A percentile compares a stretch with the other conserved stretches of the same genome.
Evolutionary conservation across 345 rosid genomes (phyloP).

Genomic region (Trapa incisa): DNA sequence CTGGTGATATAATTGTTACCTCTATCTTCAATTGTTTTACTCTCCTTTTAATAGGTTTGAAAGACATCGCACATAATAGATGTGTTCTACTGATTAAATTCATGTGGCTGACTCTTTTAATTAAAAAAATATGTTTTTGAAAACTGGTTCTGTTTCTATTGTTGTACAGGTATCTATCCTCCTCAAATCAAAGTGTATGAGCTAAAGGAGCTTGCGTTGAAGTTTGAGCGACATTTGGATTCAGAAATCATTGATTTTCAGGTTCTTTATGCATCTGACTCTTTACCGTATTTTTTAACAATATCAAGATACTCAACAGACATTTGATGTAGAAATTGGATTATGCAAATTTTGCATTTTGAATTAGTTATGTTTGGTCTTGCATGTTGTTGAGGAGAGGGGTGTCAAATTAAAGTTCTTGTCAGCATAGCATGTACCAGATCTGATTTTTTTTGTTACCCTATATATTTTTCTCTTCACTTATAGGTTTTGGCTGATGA

Average conservation of each 20-base stretch:
- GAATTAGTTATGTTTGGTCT: background rate
- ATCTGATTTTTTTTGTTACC: background rate
- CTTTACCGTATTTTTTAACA: background rate
- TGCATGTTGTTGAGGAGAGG: background rate
- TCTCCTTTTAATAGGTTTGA: background rate
- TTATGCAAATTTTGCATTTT: background rate
- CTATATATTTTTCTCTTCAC: background rate
- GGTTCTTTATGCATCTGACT: conserved; percentile 21
- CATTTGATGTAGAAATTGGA: background rate
- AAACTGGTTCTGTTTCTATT: conserved; percentile 9
- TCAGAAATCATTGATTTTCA: conserved; percentile 85
- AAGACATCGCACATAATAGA: background rate
- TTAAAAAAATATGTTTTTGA: background rate
- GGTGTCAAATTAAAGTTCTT: background rate
- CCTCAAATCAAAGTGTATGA: conserved; percentile 90
- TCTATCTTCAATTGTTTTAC: conserved; percentile 1
- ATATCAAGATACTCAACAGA: background rate
- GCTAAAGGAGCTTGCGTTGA: conserved; percentile 56
- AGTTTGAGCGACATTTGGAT: conserved; percentile 81
- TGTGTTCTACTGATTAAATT: background rate
- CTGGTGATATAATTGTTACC: conserved; percentile 31
- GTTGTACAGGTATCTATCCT: conserved; percentile 61
- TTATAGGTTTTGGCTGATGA: conserved; percentile 63
- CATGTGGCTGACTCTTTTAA: background rate
- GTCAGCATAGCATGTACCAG: no score